These are phyloP conservation scores for Fusarium concolor DNA, from an alignment of 2,329 filamentous ascomycete species.

Conservation along the genomic window DNA sequence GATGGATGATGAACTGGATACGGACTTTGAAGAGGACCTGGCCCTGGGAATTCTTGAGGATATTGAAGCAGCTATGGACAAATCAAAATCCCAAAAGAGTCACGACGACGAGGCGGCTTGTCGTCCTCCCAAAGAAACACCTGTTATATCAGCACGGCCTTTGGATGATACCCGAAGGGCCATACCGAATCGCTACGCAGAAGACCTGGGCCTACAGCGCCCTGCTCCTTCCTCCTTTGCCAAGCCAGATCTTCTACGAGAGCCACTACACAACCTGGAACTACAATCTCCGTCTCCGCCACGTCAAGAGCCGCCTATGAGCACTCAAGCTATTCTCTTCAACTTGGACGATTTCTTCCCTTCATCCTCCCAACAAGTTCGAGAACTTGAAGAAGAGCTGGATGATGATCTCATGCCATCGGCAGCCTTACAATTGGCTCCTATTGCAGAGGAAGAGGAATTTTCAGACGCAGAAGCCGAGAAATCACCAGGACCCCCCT, in stretches of 20 bases:
- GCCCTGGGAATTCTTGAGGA: slow-evolving; percentile 43
- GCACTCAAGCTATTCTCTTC: slow-evolving; percentile 66
- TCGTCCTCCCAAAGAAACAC: not conserved
- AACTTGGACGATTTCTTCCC: slow-evolving; percentile 67
- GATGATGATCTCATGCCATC: slow-evolving; percentile 11
- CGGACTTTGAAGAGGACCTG: slow-evolving; percentile 44
- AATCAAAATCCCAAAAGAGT: not conserved
- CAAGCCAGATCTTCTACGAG: slow-evolving; percentile 4
- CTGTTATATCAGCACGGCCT: not conserved
- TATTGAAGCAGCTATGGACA: slow-evolving; percentile 34
- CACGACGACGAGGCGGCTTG: not conserved
- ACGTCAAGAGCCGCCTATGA: slow-evolving; percentile 50
- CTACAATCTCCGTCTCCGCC: slow-evolving; percentile 31
- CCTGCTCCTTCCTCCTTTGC: slow-evolving; percentile 1
- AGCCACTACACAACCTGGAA: slow-evolving; percentile 8
- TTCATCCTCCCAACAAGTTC: slow-evolving; percentile 65
- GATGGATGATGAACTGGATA: slow-evolving; percentile 45
- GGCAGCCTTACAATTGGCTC: slow-evolving; percentile 2
- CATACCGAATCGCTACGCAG: slow-evolving; percentile 21
- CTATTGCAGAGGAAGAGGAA: slow-evolving; percentile 31
- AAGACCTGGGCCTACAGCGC: slow-evolving; percentile 38
- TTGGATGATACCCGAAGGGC: not conserved
- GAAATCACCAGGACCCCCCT: slow-evolving; percentile 7
- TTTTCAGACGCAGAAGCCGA: slow-evolving; percentile 28
- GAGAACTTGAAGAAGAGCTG: slow-evolving; percentile 61